Base-by-base conservation (phyloP, 768 basidiomycete genomes). In the Amanita phalloides region DNA sequence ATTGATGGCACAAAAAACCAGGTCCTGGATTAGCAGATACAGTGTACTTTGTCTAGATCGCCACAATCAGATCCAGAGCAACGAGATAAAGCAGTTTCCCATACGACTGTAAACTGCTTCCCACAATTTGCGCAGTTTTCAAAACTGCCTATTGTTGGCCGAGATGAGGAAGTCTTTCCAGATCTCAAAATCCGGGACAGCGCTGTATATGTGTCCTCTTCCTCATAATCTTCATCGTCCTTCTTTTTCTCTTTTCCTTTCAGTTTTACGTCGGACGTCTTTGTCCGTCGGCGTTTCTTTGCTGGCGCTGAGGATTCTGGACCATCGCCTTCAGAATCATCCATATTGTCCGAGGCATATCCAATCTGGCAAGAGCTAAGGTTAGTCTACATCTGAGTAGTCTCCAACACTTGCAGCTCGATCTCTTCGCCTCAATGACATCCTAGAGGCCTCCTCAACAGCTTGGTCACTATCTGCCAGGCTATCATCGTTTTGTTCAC, bases 81-180 rank as follows among this genome's bases (percentile, higher is more conserved):
- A 51, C 21, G 38, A 33, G 36, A 10, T 37, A 35, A 48, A n/a
- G 47, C 11, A 33, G 32, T 28, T 28, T 26, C 13, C 75, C 82
- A 53, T 65, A 96, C 95, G 61, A 94, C 87, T 13, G 90, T 90
- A 62, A 95, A 96, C 57, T 84, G 81, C 53, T 86, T 84, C 47
- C 76, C 73, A 64, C 95, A 99, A 50, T 77, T 76, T 1, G 82
- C 88, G 61, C 96, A 99, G 6, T 75, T 70, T 57, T 82, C 82
- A 51, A 94, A 86, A 56, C 80, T 82, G 1, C 95, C 95, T 3
- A 84, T 72, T 3, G 84, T 71, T 1, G 86, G 88, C 54, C 84
- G 84, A 45, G 55, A 67, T 33, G 57, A 67, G 57, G 33, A 33
- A 33, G 53, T 57, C 46, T 58, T 66, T 13, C 53, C 58, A 32